Conservation (phyloP, 805 yeast species). For the Ogataea pignaliae region DNA sequence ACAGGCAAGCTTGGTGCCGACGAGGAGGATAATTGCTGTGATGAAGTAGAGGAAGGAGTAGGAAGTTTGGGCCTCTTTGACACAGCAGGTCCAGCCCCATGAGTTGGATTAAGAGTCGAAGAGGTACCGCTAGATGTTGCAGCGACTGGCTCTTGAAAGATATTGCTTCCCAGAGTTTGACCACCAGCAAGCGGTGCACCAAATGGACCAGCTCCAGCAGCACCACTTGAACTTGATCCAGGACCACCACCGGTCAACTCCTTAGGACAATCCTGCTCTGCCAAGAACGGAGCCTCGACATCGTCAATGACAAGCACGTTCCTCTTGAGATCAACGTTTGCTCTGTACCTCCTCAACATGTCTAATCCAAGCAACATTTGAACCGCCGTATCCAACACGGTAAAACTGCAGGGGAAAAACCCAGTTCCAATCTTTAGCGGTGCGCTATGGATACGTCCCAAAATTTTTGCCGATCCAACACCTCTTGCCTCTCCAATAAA, state of each 20-base stretch:
- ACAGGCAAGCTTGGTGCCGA: background rate
- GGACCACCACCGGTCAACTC: constrained; percentile 19
- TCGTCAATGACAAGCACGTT: constrained; percentile 69
- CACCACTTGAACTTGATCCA: constrained; percentile 1
- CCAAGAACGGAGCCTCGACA: constrained; percentile 64
- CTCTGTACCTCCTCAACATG: constrained; percentile 85
- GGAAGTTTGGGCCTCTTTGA: constrained; percentile 21
- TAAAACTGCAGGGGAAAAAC: constrained; percentile 62
- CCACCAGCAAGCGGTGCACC: constrained; percentile 2
- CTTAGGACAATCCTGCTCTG: constrained; percentile 65
- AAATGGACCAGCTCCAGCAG: constrained; percentile 6
- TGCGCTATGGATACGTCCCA: constrained; percentile 85
- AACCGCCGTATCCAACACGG: constrained; percentile 64
- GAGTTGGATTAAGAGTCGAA: background rate
- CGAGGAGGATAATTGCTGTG: too few species aligned
- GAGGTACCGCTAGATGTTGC: constrained; percentile 1
- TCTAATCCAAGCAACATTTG: constrained; percentile 87
- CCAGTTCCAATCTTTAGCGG: constrained; percentile 72
- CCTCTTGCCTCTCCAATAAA: constrained; percentile 84
- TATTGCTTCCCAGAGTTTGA: constrained; percentile 34
- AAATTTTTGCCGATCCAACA: constrained; percentile 75
- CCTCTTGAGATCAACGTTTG: constrained; percentile 65
- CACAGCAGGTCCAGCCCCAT: constrained; percentile 12
- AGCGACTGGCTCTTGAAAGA: constrained; percentile 16
- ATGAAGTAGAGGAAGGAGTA: constrained; percentile 13